These are phyloP conservation scores for Eleusine indica DNA, from an alignment of 176 grass and related monocot species.

Conservation along the genomic window DNA sequence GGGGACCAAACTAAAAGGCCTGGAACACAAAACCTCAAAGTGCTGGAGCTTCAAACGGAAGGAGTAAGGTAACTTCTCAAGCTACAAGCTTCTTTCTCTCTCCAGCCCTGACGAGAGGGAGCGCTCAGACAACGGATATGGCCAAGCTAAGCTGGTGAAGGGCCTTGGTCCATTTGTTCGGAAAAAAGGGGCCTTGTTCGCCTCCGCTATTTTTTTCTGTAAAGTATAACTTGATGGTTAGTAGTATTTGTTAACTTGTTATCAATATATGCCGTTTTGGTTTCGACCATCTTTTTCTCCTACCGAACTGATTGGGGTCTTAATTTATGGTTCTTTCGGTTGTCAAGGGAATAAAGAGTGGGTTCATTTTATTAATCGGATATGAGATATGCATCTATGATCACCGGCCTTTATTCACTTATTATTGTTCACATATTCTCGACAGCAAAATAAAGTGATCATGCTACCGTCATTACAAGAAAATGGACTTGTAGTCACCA, in stretches of 20 bases:
- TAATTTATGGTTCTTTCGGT: neutral
- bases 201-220: neutral
- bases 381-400: neutral
- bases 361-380: neutral
- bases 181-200: neutral
- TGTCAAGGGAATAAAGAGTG: slow-evolving; percentile 3
- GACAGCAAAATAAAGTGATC: neutral
- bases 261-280: neutral
- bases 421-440: neutral
- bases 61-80: slow-evolving; percentile 29
- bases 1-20: slow-evolving; percentile 34
- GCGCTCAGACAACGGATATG: neutral
- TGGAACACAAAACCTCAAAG: slow-evolving; percentile 1
- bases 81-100: neutral
- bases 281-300: neutral
- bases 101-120: slow-evolving; percentile 6
- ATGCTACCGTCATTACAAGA: neutral
- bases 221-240: neutral
- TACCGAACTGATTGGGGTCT: neutral
- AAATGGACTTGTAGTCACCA: no score
- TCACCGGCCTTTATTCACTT: slow-evolving; percentile 26
- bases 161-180: neutral
- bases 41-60: slow-evolving; percentile 11
- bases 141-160: neutral
- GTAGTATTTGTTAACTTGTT: slow-evolving; percentile 4